phyloP scores from a whole-genome alignment of 1,284 basidiomycete genomes.

The Phlebopus sp. region DNA sequence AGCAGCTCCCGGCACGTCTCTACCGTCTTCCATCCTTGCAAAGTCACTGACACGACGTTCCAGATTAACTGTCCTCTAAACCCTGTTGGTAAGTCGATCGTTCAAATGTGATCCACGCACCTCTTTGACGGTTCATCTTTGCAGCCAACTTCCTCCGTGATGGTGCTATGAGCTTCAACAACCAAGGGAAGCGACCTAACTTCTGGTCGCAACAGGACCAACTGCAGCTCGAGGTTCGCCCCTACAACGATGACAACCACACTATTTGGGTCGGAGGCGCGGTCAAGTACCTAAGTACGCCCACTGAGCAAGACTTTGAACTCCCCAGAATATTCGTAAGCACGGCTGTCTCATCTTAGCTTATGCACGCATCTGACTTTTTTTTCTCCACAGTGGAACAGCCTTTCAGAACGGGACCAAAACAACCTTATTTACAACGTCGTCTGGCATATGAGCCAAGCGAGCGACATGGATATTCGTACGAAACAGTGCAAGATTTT shows the following conservation, averaged over 20 bases:
- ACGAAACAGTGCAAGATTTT: constrained; percentile 20
- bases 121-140: neutral
- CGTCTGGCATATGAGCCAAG: constrained; percentile 18
- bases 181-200: constrained; percentile 22
- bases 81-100: constrained; percentile 16
- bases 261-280: constrained; percentile 25
- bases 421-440: constrained; percentile 17
- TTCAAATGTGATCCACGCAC: neutral
- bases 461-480: constrained; percentile 9
- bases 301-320: constrained; percentile 22
- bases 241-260: constrained; percentile 25
- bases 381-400: constrained; percentile 13
- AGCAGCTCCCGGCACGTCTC: constrained; percentile 16
- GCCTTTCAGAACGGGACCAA: constrained; percentile 17
- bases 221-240: constrained; percentile 12
- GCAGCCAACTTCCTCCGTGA: constrained; percentile 22
- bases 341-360: neutral
- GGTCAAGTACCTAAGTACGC: constrained; percentile 21
- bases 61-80: constrained; percentile 20
- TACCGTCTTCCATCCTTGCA: neutral
- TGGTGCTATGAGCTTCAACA: constrained; percentile 20
- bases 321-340: constrained; percentile 24
- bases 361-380: neutral
- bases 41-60: neutral
- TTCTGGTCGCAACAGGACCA: constrained; percentile 22